These are phyloP conservation scores for Elymus sibiricus DNA, from an alignment of 176 grass and related monocot species.

Conservation along the genomic window DNA sequence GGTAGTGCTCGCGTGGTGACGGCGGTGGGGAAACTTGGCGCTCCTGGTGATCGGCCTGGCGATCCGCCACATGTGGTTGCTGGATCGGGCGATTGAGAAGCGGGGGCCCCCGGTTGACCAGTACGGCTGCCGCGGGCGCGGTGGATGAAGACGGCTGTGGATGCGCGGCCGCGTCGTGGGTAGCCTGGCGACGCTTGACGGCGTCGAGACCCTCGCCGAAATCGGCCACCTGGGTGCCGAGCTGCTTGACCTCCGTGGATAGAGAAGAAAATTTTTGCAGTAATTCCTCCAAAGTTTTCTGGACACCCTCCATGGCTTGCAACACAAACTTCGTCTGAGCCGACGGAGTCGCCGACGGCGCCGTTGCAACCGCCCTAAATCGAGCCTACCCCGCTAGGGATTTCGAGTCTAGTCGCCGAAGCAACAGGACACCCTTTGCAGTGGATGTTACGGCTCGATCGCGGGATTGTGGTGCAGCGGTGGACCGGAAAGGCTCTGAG, in stretches of 20 bases:
- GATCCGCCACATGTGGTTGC: neutral
- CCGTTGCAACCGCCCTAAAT: neutral
- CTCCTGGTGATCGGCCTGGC: too few relatives aligned
- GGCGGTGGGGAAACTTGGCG: too few relatives aligned
- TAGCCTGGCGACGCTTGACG: neutral
- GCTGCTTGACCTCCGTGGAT: too few relatives aligned
- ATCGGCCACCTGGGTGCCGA: neutral
- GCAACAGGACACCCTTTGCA: neutral
- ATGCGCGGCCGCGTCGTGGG: too few relatives aligned
- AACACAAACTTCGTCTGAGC: neutral
- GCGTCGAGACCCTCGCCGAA: neutral
- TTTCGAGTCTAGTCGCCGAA: neutral
- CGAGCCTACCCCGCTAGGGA: neutral
- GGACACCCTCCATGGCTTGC: neutral
- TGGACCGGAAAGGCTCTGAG: too few relatives aligned
- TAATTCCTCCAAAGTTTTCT: neutral
- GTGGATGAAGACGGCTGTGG: neutral
- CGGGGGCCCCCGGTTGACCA: too few relatives aligned
- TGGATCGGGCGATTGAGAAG: neutral
- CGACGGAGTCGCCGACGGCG: neutral
- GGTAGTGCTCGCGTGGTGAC: too few relatives aligned
- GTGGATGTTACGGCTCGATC: neutral
- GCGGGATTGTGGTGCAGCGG: too few relatives aligned
- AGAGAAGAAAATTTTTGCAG: too few relatives aligned
- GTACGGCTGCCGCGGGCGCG: too few relatives aligned